These are phyloP conservation scores for Wickerhamiella azymoides DNA, from an alignment of 805 yeast genomes.

Conservation along the genomic window DNA sequence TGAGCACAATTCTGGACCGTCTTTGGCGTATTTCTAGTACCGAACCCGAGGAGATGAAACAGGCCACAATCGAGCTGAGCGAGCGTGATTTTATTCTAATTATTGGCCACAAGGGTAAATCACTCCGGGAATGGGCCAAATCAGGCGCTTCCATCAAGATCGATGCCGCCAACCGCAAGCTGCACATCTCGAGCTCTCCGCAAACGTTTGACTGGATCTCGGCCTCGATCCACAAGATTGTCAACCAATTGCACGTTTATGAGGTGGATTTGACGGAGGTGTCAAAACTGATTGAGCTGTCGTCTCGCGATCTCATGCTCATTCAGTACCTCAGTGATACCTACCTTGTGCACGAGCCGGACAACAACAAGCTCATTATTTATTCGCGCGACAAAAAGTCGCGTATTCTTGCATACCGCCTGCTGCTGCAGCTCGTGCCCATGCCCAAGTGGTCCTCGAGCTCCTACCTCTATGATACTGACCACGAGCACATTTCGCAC, in stretches of 20 bases:
- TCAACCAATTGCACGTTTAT: conserved; percentile 19
- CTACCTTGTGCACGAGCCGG: conserved; percentile 14
- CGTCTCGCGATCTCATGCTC: conserved; percentile 13
- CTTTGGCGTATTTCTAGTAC: conserved; percentile 25
- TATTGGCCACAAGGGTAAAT: conserved; percentile 28
- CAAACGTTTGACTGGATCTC: conserved; percentile 33
- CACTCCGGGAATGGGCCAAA: conserved; percentile 30
- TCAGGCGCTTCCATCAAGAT: conserved; percentile 31
- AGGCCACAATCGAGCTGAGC: conserved; percentile 24
- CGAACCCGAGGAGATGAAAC: neutral
- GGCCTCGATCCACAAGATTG: conserved; percentile 24
- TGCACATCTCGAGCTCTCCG: conserved; percentile 31
- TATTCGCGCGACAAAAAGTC: conserved; percentile 11
- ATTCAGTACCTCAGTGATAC: conserved; percentile 23
- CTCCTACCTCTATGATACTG: conserved; percentile 13
- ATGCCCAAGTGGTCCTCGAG: conserved; percentile 10
- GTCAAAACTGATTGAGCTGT: conserved; percentile 9
- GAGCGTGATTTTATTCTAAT: conserved; percentile 31
- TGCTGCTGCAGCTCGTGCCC: conserved; percentile 12
- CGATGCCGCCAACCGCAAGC: conserved; percentile 23
- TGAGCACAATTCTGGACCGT: conserved; percentile 21
- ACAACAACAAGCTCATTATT: conserved; percentile 13
- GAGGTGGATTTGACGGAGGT: conserved; percentile 25
- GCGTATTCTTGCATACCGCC: conserved; percentile 14
- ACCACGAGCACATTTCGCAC: conserved; percentile 3